Base-by-base conservation (phyloP, 805 yeast species). In the Starmerella vitae region DNA sequence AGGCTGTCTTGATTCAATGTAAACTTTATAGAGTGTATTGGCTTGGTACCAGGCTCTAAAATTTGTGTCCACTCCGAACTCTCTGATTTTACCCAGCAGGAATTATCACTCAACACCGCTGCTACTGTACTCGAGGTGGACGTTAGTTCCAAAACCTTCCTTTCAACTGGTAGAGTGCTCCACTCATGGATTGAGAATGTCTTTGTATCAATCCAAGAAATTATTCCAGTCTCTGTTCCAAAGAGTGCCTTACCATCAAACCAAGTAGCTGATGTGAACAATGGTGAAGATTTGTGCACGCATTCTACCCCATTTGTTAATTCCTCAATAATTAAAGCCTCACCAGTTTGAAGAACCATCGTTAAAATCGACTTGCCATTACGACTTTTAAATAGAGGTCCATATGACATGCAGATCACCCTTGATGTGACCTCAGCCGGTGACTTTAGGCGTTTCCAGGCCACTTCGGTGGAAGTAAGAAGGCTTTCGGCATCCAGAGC, bases 341-440 rank as follows among this genome's bases (percentile, higher is more conserved):
- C 32, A 2, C 47, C 47, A 13, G 41, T n/a, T 14, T 41, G 38
- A 6, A 34, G n/a, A 4, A 44, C 34, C 17, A 34, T 22, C 3
- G 43, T 43, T 14, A 44, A 32, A 9, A 31, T 19, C 28, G 42
- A 37, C 3, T 36, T 39, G 8, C 22, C 32, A 8, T n/a, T 17
- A 3, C 37, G 7, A 14, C 31, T 18, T 8, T 4, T 15, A 15
- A 37, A 29, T 18, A 44, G 37, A 7, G 41, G 41, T 21, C 45
- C 38, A 39, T 41, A 43, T 7, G 20, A 25, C 44, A 45, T 39
- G 29, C 32, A 40, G 13, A 45, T n/a, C 8, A 40, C 39, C 10
- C 37, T 34, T 7, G 38, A 38, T 6, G 27, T 31, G 25, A 31
- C 19, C 19, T 25, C 20, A 12, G 17, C 30, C 8, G 39, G 39